These are phyloP conservation scores for Bidens hawaiensis DNA, from an alignment of 140 eudicot genomes.

Conservation along the genomic window DNA sequence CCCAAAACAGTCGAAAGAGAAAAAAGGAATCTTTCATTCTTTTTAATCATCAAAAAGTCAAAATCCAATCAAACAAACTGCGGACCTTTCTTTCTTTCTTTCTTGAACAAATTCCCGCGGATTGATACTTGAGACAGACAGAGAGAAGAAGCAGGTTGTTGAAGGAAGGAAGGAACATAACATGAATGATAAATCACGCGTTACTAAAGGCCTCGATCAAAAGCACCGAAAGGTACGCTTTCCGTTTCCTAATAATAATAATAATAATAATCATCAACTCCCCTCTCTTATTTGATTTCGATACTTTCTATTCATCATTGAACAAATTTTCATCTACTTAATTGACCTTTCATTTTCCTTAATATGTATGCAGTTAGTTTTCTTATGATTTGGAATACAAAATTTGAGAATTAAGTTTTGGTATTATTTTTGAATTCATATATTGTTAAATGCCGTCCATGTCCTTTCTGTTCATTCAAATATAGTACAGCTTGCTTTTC, in stretches of 20 bases:
- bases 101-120: too few relatives aligned
- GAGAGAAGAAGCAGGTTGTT: neutral
- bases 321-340: too few relatives aligned
- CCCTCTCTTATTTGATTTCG: neutral
- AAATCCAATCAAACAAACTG: conserved; percentile 16
- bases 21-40: conserved; percentile 16
- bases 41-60: neutral
- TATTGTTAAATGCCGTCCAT: neutral
- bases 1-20: too few relatives aligned
- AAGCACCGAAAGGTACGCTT: conserved; percentile 76
- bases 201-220: conserved; percentile 59
- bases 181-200: conserved; percentile 57
- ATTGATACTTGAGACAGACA: neutral
- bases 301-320: neutral
- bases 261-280: too few relatives aligned
- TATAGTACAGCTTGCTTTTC: neutral
- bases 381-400: too few relatives aligned
- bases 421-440: too few relatives aligned
- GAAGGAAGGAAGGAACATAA: too few relatives aligned
- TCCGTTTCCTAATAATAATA: too few relatives aligned
- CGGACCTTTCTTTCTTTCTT: neutral
- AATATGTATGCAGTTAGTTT: too few relatives aligned
- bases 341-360: too few relatives aligned
- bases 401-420: neutral
- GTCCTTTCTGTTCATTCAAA: conserved; percentile 12